A percentile compares a stretch with the other conserved stretches of the same genome.
Evolutionary conservation across 2,329 filamentous ascomycete genomes (phyloP).

Genomic region (Pseudogymnoascus sp.): DNA sequence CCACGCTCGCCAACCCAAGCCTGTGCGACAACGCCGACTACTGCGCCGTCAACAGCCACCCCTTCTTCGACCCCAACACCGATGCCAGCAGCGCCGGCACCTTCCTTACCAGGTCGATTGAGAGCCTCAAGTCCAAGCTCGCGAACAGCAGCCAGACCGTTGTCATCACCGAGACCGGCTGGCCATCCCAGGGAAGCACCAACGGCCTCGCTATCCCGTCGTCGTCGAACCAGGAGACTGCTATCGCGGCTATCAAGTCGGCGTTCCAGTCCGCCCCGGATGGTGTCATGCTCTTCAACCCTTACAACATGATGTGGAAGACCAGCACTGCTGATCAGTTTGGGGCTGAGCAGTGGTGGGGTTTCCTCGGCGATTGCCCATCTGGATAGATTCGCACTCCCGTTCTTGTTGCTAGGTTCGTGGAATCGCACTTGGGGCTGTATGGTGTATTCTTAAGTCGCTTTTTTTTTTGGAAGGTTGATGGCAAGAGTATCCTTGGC

Average conservation of each 20-base stretch:
- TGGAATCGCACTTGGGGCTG: neutral
- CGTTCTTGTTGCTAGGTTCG: neutral
- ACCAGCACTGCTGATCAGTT: conserved; percentile 52
- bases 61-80: conserved; percentile 69
- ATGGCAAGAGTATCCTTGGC: neutral
- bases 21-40: conserved; percentile 71
- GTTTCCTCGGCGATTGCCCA: conserved; percentile 39
- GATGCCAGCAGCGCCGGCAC: conserved; percentile 54
- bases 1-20: conserved; percentile 56
- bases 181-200: conserved; percentile 62
- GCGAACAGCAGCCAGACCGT: conserved; percentile 47
- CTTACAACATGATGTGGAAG: conserved; percentile 80
- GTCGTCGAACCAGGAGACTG: conserved; percentile 55
- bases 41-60: conserved; percentile 74
- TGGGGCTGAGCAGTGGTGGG: conserved; percentile 72
- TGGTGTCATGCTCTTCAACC: conserved; percentile 66
- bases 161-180: conserved; percentile 77
- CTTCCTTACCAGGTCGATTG: conserved; percentile 56
- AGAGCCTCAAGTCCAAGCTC: conserved; percentile 36
- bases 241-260: conserved; percentile 57
- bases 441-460: neutral
- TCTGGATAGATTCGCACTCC: conserved; percentile 18
- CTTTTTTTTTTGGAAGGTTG: neutral
- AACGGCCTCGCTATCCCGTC: conserved; percentile 67
- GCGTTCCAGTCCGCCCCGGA: conserved; percentile 45